Evolutionary conservation across 345 rosid genomes (phyloP), one percentile per base, ranked within the genome.

Genomic region (Brassica incana): DNA sequence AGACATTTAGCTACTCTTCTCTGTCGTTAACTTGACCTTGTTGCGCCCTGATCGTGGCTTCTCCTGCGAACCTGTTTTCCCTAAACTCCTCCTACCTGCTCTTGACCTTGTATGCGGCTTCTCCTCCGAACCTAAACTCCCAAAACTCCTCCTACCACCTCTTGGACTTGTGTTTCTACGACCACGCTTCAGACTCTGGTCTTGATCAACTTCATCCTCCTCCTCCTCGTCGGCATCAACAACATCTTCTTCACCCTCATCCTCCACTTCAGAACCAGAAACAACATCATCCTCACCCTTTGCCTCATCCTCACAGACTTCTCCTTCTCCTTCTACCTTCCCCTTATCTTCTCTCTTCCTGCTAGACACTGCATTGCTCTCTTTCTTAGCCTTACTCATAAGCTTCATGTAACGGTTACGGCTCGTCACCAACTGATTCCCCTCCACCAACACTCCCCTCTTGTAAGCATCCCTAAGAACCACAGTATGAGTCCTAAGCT

Each of bases 331-430:
- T 48, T 85, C 81, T 20, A 73, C 80, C n/a, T 63, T 65, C 85
- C 71, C 82, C 69, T 63, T 83, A 61, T 82, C 88, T 60, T 83
- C 79, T 77, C 74, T 79, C 77, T 78, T 85, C 65, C 81, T 87
- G 67, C 69, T 69, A 60, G 76, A 64, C 56, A 79, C 76, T 27
- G 61, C 77, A 69, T 85, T 88, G 14, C 40, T 67, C 9, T 83
- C 85, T 84, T 87, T 89, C 78, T 69, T 84, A 72, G 69, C 88
- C 8, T 36, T 83, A 79, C 85, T 85, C 97, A 95, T 95, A 36
- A 95, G 89, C 78, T 95, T 97, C 83, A 90, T 73, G 69, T 93
- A 95, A 73, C 79, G 86, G 80, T 77, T 88, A 83, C 97, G 81
- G 63, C 88, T 75, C 5, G 79, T 78, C 84, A 83, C 84, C 80